Evolutionary conservation across 208 protist genomes (phyloP).

Genomic region (Herpetomonas samuelpessoai): DNA sequence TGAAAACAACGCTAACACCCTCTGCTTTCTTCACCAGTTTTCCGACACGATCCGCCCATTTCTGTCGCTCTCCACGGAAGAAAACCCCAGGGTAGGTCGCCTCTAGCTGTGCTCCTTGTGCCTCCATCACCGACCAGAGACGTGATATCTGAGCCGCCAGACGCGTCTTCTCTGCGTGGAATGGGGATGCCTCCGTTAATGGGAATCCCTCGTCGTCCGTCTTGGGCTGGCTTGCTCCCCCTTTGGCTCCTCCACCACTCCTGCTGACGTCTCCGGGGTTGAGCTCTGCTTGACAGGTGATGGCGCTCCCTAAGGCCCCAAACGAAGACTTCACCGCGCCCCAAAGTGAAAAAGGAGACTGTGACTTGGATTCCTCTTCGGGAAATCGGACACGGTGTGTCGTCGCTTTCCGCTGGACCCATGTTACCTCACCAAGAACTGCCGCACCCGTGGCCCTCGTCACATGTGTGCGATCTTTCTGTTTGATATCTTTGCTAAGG

Average conservation of each 20-base stretch:
- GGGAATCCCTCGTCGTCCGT: constrained; percentile 33
- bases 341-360: background rate
- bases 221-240: constrained; percentile 1
- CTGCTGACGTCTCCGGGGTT: constrained; percentile 27
- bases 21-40: constrained; percentile 51
- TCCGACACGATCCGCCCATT: constrained; percentile 33
- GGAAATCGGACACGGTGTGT: background rate
- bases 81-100: constrained; percentile 53
- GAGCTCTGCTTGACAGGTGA: constrained; percentile 63
- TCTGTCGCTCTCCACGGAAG: constrained; percentile 53
- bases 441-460: no score
- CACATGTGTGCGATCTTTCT: constrained; percentile 64
- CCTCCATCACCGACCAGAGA: constrained; percentile 58
- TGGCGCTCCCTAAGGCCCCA: constrained; percentile 24
- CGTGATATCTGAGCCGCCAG: constrained; percentile 42
- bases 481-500: constrained; percentile 55
- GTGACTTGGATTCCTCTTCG: no score
- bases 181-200: constrained; percentile 52
- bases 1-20: constrained; percentile 71
- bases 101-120: constrained; percentile 63
- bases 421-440: constrained; percentile 11
- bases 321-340: constrained; percentile 23
- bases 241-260: background rate
- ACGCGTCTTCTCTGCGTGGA: constrained; percentile 42
- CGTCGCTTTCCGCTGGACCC: background rate